Percentiles rank a stretch among this genome's conserved stretches.
phyloP scores from a whole-genome alignment of 306 rosid genomes.

The Sechiopsis laciniata region DNA sequence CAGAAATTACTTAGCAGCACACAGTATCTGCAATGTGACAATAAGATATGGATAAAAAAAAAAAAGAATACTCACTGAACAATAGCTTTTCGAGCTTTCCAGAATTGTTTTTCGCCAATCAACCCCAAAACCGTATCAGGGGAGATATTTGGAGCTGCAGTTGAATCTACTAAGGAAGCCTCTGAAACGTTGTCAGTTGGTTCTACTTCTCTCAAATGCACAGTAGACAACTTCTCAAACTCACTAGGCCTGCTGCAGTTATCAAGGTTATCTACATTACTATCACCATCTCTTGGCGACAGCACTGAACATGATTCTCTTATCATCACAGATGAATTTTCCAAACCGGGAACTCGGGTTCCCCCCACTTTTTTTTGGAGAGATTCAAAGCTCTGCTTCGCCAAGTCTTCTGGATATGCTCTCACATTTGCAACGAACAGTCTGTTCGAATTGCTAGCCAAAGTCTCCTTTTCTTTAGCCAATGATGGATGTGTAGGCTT shows the following conservation, averaged over 20 bases:
- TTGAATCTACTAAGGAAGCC: conserved; percentile 26
- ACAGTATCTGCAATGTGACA: no score
- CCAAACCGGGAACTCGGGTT: neutral
- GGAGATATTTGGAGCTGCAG: conserved; percentile 28
- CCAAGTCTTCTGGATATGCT: conserved; percentile 21
- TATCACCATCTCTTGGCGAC: conserved; percentile 24
- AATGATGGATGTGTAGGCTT: conserved; percentile 25
- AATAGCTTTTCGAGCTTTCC: conserved; percentile 52
- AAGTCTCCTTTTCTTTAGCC: conserved; percentile 31
- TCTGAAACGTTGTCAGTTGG: conserved; percentile 26
- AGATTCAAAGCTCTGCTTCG: conserved; percentile 28
- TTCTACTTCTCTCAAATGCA: conserved; percentile 21
- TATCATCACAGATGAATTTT: conserved; percentile 16
- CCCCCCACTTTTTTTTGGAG: conserved; percentile 28
- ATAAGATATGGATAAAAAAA: neutral
- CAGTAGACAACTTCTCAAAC: conserved; percentile 30
- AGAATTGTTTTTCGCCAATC: conserved; percentile 61
- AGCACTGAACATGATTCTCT: conserved; percentile 26
- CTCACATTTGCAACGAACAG: conserved; percentile 29
- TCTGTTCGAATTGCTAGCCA: conserved; percentile 33
- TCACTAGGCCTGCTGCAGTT: conserved; percentile 21
- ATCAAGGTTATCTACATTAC: conserved; percentile 22
- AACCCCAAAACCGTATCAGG: conserved; percentile 49
- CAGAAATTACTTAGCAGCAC: no score
- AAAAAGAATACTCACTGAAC: conserved; percentile 48